phyloP scores from a whole-genome alignment of 257 asterid genomes.

The Fraxinus excelsior region DNA sequence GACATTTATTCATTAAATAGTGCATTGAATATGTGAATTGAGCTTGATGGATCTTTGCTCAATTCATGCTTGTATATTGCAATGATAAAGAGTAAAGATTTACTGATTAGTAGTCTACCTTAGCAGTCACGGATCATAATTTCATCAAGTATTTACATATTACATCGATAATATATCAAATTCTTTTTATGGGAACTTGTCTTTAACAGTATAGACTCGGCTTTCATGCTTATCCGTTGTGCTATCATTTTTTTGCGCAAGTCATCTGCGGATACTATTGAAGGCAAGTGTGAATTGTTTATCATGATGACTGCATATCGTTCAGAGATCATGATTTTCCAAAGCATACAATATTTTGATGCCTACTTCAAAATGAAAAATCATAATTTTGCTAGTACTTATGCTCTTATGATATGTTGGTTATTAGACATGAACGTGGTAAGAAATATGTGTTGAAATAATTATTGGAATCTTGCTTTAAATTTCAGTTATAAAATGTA shows the following conservation, averaged over 20 bases:
- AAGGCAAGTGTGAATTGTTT: slow-evolving; percentile 24
- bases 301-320: slow-evolving; percentile 28
- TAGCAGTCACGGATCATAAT: neutral
- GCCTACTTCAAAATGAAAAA: neutral
- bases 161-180: too few relatives aligned
- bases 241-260: neutral
- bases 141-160: too few relatives aligned
- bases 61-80: neutral
- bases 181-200: slow-evolving; percentile 8
- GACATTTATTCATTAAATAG: too few relatives aligned
- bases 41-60: neutral
- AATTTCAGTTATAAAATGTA: too few relatives aligned
- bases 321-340: neutral
- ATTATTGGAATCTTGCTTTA: too few relatives aligned
- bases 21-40: neutral
- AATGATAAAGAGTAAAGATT: neutral
- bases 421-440: neutral
- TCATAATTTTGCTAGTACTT: slow-evolving; percentile 15
- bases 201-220: slow-evolving; percentile 18
- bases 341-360: neutral
- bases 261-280: slow-evolving; percentile 10
- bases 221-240: neutral
- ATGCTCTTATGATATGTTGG: neutral
- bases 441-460: neutral
- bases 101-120: too few relatives aligned